Evolutionary conservation across 805 yeast genomes (phyloP), one percentile per base, ranked within the genome.

Genomic region (Metschnikowia corniflorae): DNA sequence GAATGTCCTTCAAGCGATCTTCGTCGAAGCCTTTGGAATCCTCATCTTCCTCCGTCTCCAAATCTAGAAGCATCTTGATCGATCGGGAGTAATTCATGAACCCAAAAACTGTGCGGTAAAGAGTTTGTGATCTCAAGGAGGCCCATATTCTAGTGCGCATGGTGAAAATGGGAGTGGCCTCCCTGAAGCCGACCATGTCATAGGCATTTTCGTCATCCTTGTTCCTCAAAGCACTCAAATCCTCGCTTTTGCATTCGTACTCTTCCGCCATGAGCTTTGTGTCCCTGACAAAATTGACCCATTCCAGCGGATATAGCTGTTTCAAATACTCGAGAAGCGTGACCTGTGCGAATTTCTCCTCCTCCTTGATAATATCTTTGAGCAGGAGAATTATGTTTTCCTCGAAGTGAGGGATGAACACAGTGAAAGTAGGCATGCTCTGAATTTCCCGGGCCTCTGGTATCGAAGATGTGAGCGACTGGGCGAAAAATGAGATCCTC

Each of bases 71-170:
- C 54, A 91, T 70, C 65, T 89, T 93, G 57, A 91, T 87, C 20
- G 98, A 97, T 64, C 96, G 82, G 20, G 96, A 84, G 62, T 91
- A 91, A 70, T 91, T 93, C 98, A 91, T 91, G 71, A 91, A 93
- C 57, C 98, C 98, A 38, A 96, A 86, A 35, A 91, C 91, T 31
- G 98, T 93, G 65, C 98, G 82, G 71, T 91, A 91, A 55, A 91
- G 71, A 23, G 98, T 93, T 72, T 91, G 98, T 26, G 96, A 84
- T 68, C 98, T 80, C 55, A 93, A 76, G 18, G 97, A 91, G 26
- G 98, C 98, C 98, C 98, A 91, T 52, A 91, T 87, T 70, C 98
- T 77, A 7, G 97, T 93, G 70, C 98, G 82, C 57, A 93, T 70
- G 38, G 95, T 86, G 68, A 86, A 93, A 61, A 89, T 96, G 25